Percentiles rank a stretch among this genome's conserved stretches.
Evolutionary conservation across 164 flowering plant species (phyloP).

Genomic region (Warburgia ugandensis): DNA sequence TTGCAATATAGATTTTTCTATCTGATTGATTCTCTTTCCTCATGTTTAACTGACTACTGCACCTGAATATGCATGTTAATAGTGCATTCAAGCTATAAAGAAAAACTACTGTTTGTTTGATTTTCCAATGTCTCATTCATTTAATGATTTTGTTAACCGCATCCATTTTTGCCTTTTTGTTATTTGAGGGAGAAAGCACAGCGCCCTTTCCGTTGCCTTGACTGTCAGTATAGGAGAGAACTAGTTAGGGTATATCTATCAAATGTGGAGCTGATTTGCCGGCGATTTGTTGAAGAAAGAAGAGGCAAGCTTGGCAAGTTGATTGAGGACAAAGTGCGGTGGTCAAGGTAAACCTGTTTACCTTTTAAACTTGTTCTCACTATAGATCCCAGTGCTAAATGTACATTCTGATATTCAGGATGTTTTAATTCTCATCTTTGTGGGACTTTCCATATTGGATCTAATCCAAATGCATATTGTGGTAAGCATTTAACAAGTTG

Average conservation of each 20-base stretch:
- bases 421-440: too few species aligned
- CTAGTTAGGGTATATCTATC: conserved; percentile 85
- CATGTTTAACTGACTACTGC: too few species aligned
- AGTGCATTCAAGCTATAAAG: too few species aligned
- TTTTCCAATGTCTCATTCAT: neutral
- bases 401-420: neutral
- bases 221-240: conserved; percentile 89
- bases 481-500: neutral
- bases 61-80: too few species aligned
- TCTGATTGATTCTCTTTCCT: too few species aligned
- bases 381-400: neutral
- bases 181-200: conserved; percentile 76
- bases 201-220: conserved; percentile 91
- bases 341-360: conserved; percentile 65
- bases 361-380: neutral
- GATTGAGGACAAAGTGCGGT: conserved; percentile 76
- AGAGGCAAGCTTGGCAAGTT: conserved; percentile 72
- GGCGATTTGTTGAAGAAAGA: conserved; percentile 81
- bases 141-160: neutral
- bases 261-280: conserved; percentile 84
- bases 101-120: neutral
- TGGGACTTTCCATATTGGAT: too few species aligned
- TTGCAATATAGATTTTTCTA: too few species aligned
- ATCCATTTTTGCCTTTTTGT: conserved; percentile 4
- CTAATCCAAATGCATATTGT: too few species aligned